Percentiles rank a stretch among this genome's conserved stretches.
These are phyloP conservation scores for Isoetes taiwanensis DNA, from an alignment of 75 land plant genomes.

Conservation along the genomic window DNA sequence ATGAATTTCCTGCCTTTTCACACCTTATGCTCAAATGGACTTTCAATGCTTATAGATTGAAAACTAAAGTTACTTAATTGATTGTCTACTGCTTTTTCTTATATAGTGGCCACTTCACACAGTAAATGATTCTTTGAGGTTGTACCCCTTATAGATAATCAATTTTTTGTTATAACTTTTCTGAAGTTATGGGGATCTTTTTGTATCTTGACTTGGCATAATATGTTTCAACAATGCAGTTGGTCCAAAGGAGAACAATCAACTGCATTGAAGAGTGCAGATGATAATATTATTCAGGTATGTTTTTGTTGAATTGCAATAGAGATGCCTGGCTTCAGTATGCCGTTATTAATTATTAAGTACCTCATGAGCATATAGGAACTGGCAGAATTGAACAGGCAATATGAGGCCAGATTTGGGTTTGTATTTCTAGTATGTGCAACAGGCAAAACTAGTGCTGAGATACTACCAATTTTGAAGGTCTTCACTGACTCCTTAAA, in stretches of 20 bases:
- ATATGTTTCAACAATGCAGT: slow-evolving; percentile 24
- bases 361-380: too few species aligned
- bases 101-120: too few species aligned
- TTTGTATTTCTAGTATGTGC: slow-evolving; percentile 81
- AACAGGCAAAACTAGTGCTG: slow-evolving; percentile 53
- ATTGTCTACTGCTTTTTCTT: too few species aligned
- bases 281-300: slow-evolving; percentile 54
- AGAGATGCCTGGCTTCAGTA: not conserved
- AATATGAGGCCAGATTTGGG: slow-evolving; percentile 76
- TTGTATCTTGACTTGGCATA: not conserved
- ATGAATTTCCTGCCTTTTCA: too few species aligned
- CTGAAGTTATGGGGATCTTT: too few species aligned
- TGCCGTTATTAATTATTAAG: not conserved
- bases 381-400: slow-evolving; percentile 63
- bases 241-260: slow-evolving; percentile 82
- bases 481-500: slow-evolving; percentile 14
- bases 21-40: too few species aligned
- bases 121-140: too few species aligned
- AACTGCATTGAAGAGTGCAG: slow-evolving; percentile 59
- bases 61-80: too few species aligned
- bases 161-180: too few species aligned
- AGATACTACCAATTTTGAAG: slow-evolving; percentile 69
- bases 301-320: slow-evolving; percentile 1
- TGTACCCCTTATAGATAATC: too few species aligned
- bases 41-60: too few species aligned